phyloP scores from a whole-genome alignment of 495 filamentous ascomycete genomes.

The Lepraria neglecta region DNA sequence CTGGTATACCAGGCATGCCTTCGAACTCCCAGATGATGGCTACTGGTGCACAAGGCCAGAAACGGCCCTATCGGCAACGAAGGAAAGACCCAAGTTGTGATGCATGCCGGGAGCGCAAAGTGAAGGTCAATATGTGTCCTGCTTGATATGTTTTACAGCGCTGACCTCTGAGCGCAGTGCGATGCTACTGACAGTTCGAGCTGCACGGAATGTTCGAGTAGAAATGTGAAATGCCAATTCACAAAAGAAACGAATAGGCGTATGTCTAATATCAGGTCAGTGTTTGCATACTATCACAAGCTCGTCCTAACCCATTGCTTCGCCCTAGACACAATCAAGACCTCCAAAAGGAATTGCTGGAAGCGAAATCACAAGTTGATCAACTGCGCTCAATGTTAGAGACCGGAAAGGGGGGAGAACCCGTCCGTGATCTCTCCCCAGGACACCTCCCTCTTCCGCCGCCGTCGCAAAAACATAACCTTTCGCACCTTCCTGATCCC shows the following conservation, averaged over 20 bases:
- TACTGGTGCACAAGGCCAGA: constrained; percentile 51
- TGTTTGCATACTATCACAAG: constrained; percentile 16
- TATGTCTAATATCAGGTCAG: constrained; percentile 96
- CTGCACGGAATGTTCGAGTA: constrained; percentile 92
- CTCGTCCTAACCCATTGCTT: constrained; percentile 24
- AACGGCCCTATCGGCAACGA: constrained; percentile 88
- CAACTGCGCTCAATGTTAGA: constrained; percentile 54
- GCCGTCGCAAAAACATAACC: constrained; percentile 31
- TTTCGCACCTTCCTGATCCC: constrained; percentile 60
- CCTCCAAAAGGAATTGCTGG: constrained; percentile 81
- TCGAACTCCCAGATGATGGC: constrained; percentile 42
- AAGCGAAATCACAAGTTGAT: constrained; percentile 64
- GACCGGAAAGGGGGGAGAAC: constrained; percentile 9
- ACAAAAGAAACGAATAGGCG: constrained; percentile 98
- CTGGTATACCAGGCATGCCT: constrained; percentile 37
- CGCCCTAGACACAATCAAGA: constrained; percentile 77
- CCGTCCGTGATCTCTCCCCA: constrained; percentile 8
- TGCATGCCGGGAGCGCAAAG: constrained; percentile 94
- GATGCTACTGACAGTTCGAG: constrained; percentile 93
- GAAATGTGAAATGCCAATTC: constrained; percentile 95
- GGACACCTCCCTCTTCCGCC: constrained; percentile 21
- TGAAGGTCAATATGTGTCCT: constrained; percentile 57
- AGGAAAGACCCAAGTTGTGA: constrained; percentile 97
- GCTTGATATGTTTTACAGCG: constrained; percentile 7
- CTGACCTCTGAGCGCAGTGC: constrained; percentile 51